These are phyloP conservation scores for Globisporangium alternatum DNA, from an alignment of 352 stramenopile species.

Conservation along the genomic window DNA sequence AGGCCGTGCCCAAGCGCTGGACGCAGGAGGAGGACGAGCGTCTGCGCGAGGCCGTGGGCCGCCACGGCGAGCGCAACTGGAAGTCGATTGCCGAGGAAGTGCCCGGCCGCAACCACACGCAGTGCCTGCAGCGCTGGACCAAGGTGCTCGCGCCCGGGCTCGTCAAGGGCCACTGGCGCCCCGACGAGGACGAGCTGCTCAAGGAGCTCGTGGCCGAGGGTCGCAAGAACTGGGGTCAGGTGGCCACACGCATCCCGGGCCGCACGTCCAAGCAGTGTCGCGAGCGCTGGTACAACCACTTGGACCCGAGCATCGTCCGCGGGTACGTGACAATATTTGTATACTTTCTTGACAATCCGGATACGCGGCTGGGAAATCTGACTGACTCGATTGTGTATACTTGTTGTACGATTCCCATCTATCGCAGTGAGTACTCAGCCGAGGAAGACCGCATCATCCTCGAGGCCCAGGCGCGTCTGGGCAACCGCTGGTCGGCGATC, in stretches of 20 bases:
- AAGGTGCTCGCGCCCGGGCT: slow-evolving; percentile 94
- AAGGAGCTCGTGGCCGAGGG: slow-evolving; percentile 76
- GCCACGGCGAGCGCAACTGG: slow-evolving; percentile 85
- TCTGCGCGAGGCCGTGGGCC: slow-evolving; percentile 68
- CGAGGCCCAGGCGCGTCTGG: slow-evolving; percentile 75
- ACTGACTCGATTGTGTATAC: slow-evolving; percentile 4
- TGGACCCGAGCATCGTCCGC: slow-evolving; percentile 54
- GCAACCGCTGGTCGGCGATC: slow-evolving; percentile 90
- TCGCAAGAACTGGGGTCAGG: slow-evolving; percentile 87
- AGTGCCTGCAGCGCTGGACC: slow-evolving; percentile 90
- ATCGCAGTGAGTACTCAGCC: slow-evolving; percentile 56
- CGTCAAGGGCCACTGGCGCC: slow-evolving; percentile 94
- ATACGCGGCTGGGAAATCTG: neutral
- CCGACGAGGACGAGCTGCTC: slow-evolving; percentile 90
- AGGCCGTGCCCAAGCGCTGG: slow-evolving; percentile 80
- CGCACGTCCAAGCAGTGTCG: slow-evolving; percentile 94
- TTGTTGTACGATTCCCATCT: neutral
- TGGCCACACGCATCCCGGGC: slow-evolving; percentile 78
- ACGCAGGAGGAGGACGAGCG: slow-evolving; percentile 77
- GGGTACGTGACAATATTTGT: neutral
- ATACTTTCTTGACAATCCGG: neutral
- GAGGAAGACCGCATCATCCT: slow-evolving; percentile 90
- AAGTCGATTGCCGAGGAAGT: slow-evolving; percentile 87
- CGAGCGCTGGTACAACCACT: slow-evolving; percentile 95
- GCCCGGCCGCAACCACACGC: slow-evolving; percentile 81